phyloP scores from a whole-genome alignment of 1,284 basidiomycete genomes.

The Naganishia sp. region DNA sequence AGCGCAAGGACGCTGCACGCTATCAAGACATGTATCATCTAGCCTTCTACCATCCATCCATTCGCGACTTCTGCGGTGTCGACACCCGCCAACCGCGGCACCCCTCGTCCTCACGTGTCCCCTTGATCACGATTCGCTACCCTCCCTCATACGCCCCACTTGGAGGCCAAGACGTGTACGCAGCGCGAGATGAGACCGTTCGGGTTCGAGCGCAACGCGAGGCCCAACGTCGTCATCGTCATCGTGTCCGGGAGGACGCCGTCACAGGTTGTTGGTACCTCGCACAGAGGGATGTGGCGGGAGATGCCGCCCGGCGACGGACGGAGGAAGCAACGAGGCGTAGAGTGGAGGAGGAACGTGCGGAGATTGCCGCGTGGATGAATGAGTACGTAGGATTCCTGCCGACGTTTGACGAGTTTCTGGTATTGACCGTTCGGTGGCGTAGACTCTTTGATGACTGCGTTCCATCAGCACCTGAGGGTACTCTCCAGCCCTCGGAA shows the following conservation, averaged over 20 bases:
- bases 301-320: background rate
- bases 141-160: background rate
- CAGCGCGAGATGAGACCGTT: background rate
- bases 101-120: background rate
- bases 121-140: background rate
- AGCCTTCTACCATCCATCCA: slow-evolving; percentile 14
- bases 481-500: too few species aligned
- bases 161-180: background rate
- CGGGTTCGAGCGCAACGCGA: slow-evolving; percentile 5
- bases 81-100: background rate
- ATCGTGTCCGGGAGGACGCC: background rate
- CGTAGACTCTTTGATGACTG: background rate
- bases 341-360: background rate
- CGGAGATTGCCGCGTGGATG: slow-evolving; percentile 2
- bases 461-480: too few species aligned
- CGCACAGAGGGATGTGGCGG: background rate
- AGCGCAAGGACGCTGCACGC: background rate
- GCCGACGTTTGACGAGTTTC: background rate
- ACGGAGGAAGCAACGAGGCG: background rate
- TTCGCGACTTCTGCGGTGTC: background rate
- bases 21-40: slow-evolving; percentile 4
- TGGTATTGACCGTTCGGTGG: too few species aligned
- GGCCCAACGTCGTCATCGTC: background rate
- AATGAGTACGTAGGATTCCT: background rate
- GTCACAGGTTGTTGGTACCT: background rate